Conservation (phyloP, 768 basidiomycete species). For the Leucogyrophana mollusca region DNA sequence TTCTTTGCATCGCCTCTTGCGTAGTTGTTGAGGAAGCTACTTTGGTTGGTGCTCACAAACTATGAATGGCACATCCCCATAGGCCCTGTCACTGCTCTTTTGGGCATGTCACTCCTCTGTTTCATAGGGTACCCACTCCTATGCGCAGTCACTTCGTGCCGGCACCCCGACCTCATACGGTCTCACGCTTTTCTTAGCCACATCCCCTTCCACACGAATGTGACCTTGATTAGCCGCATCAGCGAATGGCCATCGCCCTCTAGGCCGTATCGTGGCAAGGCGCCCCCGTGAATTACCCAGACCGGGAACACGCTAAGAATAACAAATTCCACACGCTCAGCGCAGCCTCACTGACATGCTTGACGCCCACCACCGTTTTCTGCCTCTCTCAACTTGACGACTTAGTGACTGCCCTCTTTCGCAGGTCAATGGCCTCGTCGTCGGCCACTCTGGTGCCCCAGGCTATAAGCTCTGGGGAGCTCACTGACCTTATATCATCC, state of each 20-base stretch:
- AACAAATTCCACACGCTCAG: slow-evolving; percentile 8
- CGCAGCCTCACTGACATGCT: slow-evolving; percentile 7
- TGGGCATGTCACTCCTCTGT: no score
- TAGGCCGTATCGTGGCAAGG: no score
- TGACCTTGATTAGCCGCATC: background rate
- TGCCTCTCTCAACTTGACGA: slow-evolving; percentile 9
- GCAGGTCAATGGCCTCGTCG: slow-evolving; percentile 38
- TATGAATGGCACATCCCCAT: no score
- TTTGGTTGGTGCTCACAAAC: no score
- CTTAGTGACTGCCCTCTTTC: slow-evolving; percentile 11
- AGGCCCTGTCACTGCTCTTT: no score
- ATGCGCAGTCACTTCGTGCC: slow-evolving; percentile 2
- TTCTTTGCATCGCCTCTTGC: no score
- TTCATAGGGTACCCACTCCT: no score
- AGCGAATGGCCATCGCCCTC: no score
- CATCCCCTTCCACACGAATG: background rate
- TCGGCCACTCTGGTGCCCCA: slow-evolving; percentile 28
- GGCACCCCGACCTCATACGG: background rate
- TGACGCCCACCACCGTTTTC: slow-evolving; percentile 4
- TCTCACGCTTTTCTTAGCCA: slow-evolving; percentile 14
- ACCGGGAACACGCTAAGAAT: slow-evolving; percentile 15
- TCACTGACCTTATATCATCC: slow-evolving; percentile 42
- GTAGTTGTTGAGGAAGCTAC: no score
- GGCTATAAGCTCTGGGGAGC: slow-evolving; percentile 46
- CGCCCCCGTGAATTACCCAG: slow-evolving; percentile 1